A percentile compares a stretch with the other conserved stretches of the same genome.
These are phyloP conservation scores for Eucalyptus victrix DNA, from an alignment of 345 rosid species.

Conservation along the genomic window DNA sequence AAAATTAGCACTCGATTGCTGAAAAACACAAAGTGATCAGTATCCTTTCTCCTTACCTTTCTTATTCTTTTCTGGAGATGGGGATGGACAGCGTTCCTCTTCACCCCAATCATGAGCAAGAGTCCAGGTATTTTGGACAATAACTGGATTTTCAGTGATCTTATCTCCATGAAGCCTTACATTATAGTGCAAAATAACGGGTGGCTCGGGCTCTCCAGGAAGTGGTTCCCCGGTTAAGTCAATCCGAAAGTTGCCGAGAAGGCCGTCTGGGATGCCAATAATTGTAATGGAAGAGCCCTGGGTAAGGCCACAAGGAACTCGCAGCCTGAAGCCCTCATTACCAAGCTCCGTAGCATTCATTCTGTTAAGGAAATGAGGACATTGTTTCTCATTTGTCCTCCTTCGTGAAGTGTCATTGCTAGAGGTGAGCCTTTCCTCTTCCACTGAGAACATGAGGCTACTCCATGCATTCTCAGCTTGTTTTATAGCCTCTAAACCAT, in stretches of 20 bases:
- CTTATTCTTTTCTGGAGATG: constrained; percentile 53
- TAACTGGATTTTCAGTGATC: constrained; percentile 91
- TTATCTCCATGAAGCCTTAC: constrained; percentile 96
- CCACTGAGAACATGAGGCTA: constrained; percentile 58
- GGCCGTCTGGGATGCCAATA: constrained; percentile 81
- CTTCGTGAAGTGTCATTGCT: constrained; percentile 31
- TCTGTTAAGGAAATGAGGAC: constrained; percentile 80
- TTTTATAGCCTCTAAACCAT: constrained; percentile 81
- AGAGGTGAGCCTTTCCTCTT: constrained; percentile 45
- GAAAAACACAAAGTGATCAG: background rate
- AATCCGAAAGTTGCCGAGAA: constrained; percentile 78
- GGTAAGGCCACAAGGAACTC: constrained; percentile 86
- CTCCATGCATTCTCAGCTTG: constrained; percentile 89
- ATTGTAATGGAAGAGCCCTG: constrained; percentile 92
- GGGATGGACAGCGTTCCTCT: constrained; percentile 95
- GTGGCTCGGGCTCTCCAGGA: constrained; percentile 99
- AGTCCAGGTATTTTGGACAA: constrained; percentile 97
- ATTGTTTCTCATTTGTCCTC: constrained; percentile 50
- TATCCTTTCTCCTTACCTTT: constrained; percentile 35
- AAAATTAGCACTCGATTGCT: background rate
- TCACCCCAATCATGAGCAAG: constrained; percentile 89
- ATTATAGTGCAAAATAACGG: constrained; percentile 84
- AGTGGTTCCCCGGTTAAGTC: constrained; percentile 91
- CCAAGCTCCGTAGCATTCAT: constrained; percentile 63
- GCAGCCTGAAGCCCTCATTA: constrained; percentile 32